A percentile compares a stretch with the other conserved stretches of the same genome.
Conservation (phyloP, 805 yeast species). For the Candida succiphila region DNA sequence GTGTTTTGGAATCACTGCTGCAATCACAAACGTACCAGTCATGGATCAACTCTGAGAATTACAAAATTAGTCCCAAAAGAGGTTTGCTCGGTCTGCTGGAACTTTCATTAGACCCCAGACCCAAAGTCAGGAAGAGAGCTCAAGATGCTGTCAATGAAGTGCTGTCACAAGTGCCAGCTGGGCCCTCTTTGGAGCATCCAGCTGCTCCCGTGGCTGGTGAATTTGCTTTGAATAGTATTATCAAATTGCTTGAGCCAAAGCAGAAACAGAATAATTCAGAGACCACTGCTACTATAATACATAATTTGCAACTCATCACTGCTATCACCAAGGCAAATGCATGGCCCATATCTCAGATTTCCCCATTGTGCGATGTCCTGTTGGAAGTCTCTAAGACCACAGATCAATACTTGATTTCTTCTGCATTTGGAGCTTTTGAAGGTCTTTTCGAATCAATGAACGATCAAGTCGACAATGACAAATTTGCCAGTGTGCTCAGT, state of each 20-base stretch:
- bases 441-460: constrained; percentile 63
- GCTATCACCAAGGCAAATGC: constrained; percentile 61
- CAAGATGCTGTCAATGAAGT: constrained; percentile 73
- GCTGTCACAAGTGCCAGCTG: constrained; percentile 58
- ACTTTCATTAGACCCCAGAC: constrained; percentile 78
- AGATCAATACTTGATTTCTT: constrained; percentile 75
- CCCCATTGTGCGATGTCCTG: constrained; percentile 64
- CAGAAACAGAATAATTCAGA: constrained; percentile 35
- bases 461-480: constrained; percentile 41
- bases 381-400: constrained; percentile 70
- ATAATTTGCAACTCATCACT: constrained; percentile 65
- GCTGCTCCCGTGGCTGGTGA: constrained; percentile 67
- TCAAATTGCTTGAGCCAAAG: constrained; percentile 29
- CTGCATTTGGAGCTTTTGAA: constrained; percentile 79
- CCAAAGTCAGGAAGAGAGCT: constrained; percentile 93
- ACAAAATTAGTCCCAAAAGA: constrained; percentile 62
- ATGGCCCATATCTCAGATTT: constrained; percentile 73
- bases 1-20: constrained; percentile 72
- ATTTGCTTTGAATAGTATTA: constrained; percentile 48
- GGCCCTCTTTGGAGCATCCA: constrained; percentile 71
- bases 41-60: constrained; percentile 53
- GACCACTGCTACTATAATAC: constrained; percentile 59
- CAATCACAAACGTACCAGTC: constrained; percentile 70
- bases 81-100: constrained; percentile 73
- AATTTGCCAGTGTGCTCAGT: constrained; percentile 53